These are phyloP conservation scores for Fraxinus baroniana DNA, from an alignment of 305 asterid species.

Conservation along the genomic window DNA sequence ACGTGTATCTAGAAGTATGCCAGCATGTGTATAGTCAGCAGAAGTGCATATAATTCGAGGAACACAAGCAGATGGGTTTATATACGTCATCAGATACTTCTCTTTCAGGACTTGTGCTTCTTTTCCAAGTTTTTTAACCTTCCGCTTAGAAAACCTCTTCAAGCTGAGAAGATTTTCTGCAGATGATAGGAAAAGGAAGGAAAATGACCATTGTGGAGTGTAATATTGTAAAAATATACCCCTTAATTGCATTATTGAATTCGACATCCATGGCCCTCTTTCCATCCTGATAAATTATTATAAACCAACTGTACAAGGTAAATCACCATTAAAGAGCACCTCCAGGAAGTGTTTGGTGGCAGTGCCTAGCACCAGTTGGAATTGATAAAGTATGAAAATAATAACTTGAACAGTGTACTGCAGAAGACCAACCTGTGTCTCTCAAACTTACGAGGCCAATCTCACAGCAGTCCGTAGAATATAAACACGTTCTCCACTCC, in stretches of 20 bases:
- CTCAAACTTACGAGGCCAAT: slow-evolving; percentile 68
- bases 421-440: slow-evolving; percentile 65
- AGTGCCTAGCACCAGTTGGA: background rate
- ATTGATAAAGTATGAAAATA: background rate
- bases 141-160: slow-evolving; percentile 85
- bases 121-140: slow-evolving; percentile 72
- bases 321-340: slow-evolving; percentile 17
- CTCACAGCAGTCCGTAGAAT: slow-evolving; percentile 87
- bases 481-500: slow-evolving; percentile 76
- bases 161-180: slow-evolving; percentile 76
- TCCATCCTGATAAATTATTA: background rate
- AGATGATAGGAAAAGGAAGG: background rate
- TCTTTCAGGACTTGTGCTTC: slow-evolving; percentile 73
- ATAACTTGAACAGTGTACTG: slow-evolving; percentile 7
- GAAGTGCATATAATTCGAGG: slow-evolving; percentile 81
- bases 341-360: slow-evolving; percentile 3
- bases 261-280: background rate
- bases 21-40: slow-evolving; percentile 76
- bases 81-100: slow-evolving; percentile 58
- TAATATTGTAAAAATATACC: background rate
- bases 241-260: slow-evolving; percentile 6
- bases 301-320: slow-evolving; percentile 12
- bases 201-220: too few relatives aligned
- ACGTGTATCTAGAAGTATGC: slow-evolving; percentile 66
- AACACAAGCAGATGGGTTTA: slow-evolving; percentile 50